Evolutionary conservation across 495 filamentous ascomycete genomes (phyloP), one percentile per base, ranked within the genome.

Genomic region (Chaetomium tenue): DNA sequence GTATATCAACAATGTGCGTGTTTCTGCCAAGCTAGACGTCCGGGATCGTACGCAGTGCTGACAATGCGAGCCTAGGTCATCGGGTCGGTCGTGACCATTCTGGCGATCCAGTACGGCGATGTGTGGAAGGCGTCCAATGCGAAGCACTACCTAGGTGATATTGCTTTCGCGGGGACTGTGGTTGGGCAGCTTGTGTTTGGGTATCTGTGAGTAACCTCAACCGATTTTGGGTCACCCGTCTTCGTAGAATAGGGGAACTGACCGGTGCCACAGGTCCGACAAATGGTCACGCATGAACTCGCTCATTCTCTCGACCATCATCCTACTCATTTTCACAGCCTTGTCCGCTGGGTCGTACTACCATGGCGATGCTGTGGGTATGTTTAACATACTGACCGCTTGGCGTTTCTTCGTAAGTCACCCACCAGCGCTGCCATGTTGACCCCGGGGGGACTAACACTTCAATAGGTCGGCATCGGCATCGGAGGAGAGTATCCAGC

Each of bases 111-210:
- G 65, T 93, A 96, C 67, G 77, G 79, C 26, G 73, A 80, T 5
- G 70, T 82, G 46, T 96, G 91, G 76, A 81, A 67, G 30, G 73
- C 78, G 20, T 93, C 91, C 2, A 74, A 79, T 2, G 88, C 92
- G 11, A 83, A 84, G 56, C 81, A 83, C 55, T 89, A 92, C 65
- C 85, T 95, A 65, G 81, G 84, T 22, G 84, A 87, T 55, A 92
- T 96, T 67, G 88, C 91, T 13, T 97, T 97, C 68, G 92, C 88
- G 0, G 92, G 93, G 16, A 96, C 91, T 0, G 91, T 97, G 11
- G 76, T 96, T 11, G 92, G 93, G 0, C 88, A 91, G 79, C 79
- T 96, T 0, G 70, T 87, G 57, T 97, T 96, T 71, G 93, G 93
- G 26, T 92, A 87, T 62, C 82, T 89, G 70, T 71, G 44, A 15